Evolutionary conservation across 805 yeast genomes (phyloP).

Genomic region (Saturnispora serradocipensis): DNA sequence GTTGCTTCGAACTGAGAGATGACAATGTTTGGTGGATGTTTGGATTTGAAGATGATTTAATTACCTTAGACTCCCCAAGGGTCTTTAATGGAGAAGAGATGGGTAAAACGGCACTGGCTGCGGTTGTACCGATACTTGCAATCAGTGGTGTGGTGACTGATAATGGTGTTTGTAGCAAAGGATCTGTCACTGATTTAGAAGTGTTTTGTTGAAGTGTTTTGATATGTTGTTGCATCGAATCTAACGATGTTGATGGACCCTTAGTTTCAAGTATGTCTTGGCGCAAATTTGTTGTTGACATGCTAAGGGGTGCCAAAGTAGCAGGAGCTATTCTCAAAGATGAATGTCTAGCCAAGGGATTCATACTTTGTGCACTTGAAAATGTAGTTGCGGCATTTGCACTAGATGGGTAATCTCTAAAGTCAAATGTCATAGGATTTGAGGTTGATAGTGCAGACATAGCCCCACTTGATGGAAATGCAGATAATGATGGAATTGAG

Average conservation of each 20-base stretch:
- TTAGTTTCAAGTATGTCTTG: slow-evolving; percentile 11
- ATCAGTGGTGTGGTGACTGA: slow-evolving; percentile 29
- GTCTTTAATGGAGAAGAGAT: slow-evolving; percentile 21
- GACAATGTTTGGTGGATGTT: not conserved
- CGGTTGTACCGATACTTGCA: slow-evolving; percentile 29
- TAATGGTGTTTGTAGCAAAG: slow-evolving; percentile 8
- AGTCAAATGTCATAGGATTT: not conserved
- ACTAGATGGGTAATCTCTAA: slow-evolving; percentile 3
- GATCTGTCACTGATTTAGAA: not conserved
- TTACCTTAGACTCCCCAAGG: not conserved
- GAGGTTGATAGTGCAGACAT: slow-evolving; percentile 8
- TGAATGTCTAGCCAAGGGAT: not conserved
- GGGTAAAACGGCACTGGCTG: slow-evolving; percentile 29
- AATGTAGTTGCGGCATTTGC: slow-evolving; percentile 4
- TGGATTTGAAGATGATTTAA: not conserved
- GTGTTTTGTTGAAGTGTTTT: slow-evolving; percentile 15
- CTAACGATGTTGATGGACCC: slow-evolving; percentile 4
- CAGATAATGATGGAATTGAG: slow-evolving; percentile 29
- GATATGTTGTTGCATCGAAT: slow-evolving; percentile 20
- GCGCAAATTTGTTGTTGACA: slow-evolving; percentile 4
- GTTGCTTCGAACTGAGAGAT: not conserved
- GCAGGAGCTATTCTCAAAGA: slow-evolving; percentile 1
- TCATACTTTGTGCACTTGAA: slow-evolving; percentile 6
- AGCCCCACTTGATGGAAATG: slow-evolving; percentile 18
- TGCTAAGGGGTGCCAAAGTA: not conserved